Base-by-base conservation (phyloP, 2,329 filamentous ascomycete species). In the Xylariales sp. region DNA sequence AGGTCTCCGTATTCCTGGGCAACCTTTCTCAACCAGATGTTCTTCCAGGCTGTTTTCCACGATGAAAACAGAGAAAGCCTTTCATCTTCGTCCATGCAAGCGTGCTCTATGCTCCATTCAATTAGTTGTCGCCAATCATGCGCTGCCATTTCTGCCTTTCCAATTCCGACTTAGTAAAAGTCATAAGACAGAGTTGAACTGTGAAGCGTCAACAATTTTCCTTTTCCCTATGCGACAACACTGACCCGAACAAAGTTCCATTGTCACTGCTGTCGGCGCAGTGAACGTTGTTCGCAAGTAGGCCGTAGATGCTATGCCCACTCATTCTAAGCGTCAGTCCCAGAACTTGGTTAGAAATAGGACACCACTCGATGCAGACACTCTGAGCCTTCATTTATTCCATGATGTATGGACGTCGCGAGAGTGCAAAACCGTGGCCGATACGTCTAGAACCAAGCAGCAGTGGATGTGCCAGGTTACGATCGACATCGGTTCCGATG, bases 251-350 rank as follows among this genome's bases (percentile, higher is more conserved):
- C 0, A 88, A 65, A 0, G 83, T 84, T 5, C 83, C 84, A 48
- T 89, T 88, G 53, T 89, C 85, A 16, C 82, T 84, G 53, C 80
- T 88, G 29, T 88, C 66, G 0, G 84, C 84, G 62, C 85, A 89
- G 36, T 84, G 82, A 37, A 88, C 74, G 25, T 83, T 78, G 40
- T 84, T 80, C n/a, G 83, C 83, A 40, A 88, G 67, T 18, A 89
- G 65, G 46, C 72, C 69, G 28, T 86, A 86, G 56, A 84, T 77
- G 12, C 80, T 64, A 52, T 88, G 85, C 11, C 83, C 80, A 27
- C 74, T 72, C 43, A 81, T 73, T 33, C 77, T 73, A 7, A 80
- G 73, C 38, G 82, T 85, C 14, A 89, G 69, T 24, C 85, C 83
- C 14, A 88, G 64, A 0, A 88, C 68, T 65, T 89, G 84, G 54